phyloP scores from a whole-genome alignment of 345 rosid genomes.

The Sisymbrium altissimum region DNA sequence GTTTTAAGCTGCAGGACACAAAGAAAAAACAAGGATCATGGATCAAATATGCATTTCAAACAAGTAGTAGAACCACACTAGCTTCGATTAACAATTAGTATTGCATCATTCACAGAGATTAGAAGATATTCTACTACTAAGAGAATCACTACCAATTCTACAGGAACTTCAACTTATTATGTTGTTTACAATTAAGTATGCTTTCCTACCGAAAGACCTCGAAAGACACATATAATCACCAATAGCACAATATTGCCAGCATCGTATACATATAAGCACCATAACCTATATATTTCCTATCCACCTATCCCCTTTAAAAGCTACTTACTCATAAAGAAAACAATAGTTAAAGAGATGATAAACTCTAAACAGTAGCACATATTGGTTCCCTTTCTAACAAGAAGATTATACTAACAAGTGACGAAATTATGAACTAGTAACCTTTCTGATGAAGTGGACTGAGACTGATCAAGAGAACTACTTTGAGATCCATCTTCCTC shows the following conservation, averaged over 20 bases:
- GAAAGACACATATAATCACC: not conserved
- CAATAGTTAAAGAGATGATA: not conserved
- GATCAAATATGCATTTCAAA: not conserved
- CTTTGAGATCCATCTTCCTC: slow-evolving; percentile 52
- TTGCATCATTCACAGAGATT: not conserved
- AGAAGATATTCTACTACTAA: not conserved
- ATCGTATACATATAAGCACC: not conserved
- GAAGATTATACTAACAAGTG: not conserved
- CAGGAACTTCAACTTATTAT: not conserved
- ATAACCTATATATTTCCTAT: not conserved
- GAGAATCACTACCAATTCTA: not conserved
- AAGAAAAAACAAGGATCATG: slow-evolving; percentile 11
- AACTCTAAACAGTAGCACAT: not conserved
- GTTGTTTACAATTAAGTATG: not conserved
- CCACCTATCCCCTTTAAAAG: not conserved
- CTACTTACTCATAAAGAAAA: not conserved
- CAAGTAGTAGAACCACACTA: not conserved
- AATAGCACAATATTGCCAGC: not conserved
- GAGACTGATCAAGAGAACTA: slow-evolving; percentile 38
- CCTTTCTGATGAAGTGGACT: slow-evolving; percentile 49
- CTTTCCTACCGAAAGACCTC: not conserved
- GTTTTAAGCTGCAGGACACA: slow-evolving; percentile 57
- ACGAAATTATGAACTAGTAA: slow-evolving; percentile 36
- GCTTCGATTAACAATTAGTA: not conserved
- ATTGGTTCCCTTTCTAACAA: not conserved